These are phyloP conservation scores for Exophiala dermatitidis DNA, from an alignment of 2,329 filamentous ascomycete genomes.

Conservation along the genomic window DNA sequence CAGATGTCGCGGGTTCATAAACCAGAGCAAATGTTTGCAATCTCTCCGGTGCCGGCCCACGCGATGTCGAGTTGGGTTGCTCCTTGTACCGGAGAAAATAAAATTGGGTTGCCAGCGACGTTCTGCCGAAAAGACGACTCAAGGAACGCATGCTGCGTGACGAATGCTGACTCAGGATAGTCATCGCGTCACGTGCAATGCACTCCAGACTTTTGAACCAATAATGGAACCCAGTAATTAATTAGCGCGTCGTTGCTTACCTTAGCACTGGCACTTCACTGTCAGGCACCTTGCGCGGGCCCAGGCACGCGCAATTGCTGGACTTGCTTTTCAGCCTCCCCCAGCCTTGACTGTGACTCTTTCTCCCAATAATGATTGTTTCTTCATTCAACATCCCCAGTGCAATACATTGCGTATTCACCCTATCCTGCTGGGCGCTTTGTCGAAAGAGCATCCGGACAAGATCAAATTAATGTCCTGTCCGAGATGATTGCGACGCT, in stretches of 20 bases:
- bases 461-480: background rate
- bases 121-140: background rate
- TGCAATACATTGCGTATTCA: background rate
- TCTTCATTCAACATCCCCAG: background rate
- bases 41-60: background rate
- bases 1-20: slow-evolving; percentile 8
- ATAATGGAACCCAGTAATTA: too few relatives aligned
- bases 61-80: background rate
- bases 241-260: too few relatives aligned
- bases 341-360: slow-evolving; percentile 1
- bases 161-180: background rate
- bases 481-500: slow-evolving; percentile 3
- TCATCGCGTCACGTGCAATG: too few relatives aligned
- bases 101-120: background rate
- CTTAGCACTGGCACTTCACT: background rate
- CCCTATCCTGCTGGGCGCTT: background rate
- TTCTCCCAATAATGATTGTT: background rate
- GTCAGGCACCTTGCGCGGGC: background rate
- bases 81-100: background rate
- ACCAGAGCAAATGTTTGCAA: background rate
- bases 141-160: background rate
- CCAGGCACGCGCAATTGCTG: background rate
- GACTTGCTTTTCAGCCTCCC: slow-evolving; percentile 4
- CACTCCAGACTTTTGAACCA: too few relatives aligned
- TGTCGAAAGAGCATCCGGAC: background rate